phyloP scores from a whole-genome alignment of 1,139 yeast species.

The Saccharomyces hybrid region DNA sequence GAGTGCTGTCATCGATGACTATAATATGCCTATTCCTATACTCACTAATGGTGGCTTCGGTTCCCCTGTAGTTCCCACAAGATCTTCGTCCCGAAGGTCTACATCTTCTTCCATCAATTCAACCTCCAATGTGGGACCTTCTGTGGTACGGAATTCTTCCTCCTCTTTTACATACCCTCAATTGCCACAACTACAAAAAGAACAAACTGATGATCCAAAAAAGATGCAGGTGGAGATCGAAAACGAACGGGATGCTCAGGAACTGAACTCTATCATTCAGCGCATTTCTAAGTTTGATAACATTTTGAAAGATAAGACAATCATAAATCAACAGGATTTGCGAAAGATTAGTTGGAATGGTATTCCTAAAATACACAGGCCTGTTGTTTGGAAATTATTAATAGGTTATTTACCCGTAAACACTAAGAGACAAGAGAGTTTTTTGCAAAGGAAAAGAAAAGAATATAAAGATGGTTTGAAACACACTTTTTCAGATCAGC shows the following conservation, averaged over 20 bases:
- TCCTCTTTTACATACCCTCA: slow-evolving; percentile 26
- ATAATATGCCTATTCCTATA: slow-evolving; percentile 37
- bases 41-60: slow-evolving; percentile 30
- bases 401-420: slow-evolving; percentile 89
- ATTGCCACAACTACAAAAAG: slow-evolving; percentile 26
- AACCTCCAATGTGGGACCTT: slow-evolving; percentile 9
- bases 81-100: slow-evolving; percentile 5
- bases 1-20: slow-evolving; percentile 71
- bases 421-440: slow-evolving; percentile 60
- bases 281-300: slow-evolving; percentile 62
- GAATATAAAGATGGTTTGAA: slow-evolving; percentile 73
- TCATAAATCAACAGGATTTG: slow-evolving; percentile 59
- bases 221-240: slow-evolving; percentile 24
- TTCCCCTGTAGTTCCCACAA: slow-evolving; percentile 2
- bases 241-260: slow-evolving; percentile 41
- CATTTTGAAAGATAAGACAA: slow-evolving; percentile 48
- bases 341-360: slow-evolving; percentile 85
- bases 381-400: slow-evolving; percentile 82
- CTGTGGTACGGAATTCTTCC: slow-evolving; percentile 15
- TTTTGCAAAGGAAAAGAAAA: slow-evolving; percentile 71
- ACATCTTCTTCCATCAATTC: slow-evolving; percentile 12
- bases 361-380: slow-evolving; percentile 72
- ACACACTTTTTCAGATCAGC: slow-evolving; percentile 47
- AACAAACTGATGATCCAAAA: slow-evolving; percentile 25
- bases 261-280: slow-evolving; percentile 50